Evolutionary conservation across 1,284 basidiomycete species (phyloP), one percentile per base, ranked within the genome.

Genomic region (Ceratobasidium sp.): DNA sequence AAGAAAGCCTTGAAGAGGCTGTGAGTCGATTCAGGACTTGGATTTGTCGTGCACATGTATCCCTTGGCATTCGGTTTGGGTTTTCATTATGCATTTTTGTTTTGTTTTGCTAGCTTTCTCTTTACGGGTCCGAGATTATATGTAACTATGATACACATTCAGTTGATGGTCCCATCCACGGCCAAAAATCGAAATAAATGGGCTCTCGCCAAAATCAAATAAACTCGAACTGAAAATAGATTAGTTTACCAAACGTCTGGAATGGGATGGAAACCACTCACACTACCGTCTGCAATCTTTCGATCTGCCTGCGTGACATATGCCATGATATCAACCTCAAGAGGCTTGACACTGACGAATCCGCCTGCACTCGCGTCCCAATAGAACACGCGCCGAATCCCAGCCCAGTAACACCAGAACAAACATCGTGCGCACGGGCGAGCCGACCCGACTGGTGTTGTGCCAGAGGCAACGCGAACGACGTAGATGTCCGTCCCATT

Each of bases 1-100:
- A 93, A 93, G 85, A 93, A 92, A 83, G 92, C 91, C 12, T 80
- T 93, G 77, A 93, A 91, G 81, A 84, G 92, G 75, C 81, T 93
- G 79, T 93, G 60, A 72, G 53, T 32, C 28, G n/a, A 10, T 41
- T 46, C 9, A 10, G 32, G n/a, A 45, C 5, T 6, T 39, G 9
- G 59, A 26, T 39, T 61, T 45, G 41, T 16, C 26, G 39, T 39
- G 18, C 10, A 46, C 26, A 46, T 39, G 43, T 23, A 23, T 61
- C 26, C 39, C 41, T 46, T 46, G 26, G 59, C 23, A 26, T 26
- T 16, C 16, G 59, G 43, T 61, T 61, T 57, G 21, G 43, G 16
- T 46, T 12, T 41, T 59, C 55, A 59, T 70, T 70, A 70, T 70
- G 67, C 67, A 70, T 70, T 45, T 1, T 46, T 71, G 12, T 8